Base-by-base conservation (phyloP, 352 stramenopile species). In the Phytopythium cucurbitacearum region DNA sequence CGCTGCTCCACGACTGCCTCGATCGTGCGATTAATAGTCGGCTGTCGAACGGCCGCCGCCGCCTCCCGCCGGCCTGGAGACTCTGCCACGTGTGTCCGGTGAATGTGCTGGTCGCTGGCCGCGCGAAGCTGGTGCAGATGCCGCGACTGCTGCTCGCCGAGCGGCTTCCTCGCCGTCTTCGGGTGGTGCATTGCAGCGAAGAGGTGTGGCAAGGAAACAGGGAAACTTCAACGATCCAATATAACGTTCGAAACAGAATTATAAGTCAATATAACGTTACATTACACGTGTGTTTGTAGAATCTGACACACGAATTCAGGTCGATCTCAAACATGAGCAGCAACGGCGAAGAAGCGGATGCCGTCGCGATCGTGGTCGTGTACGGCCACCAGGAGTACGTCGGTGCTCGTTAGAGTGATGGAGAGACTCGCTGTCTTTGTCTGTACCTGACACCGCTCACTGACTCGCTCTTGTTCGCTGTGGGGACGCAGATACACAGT, bases 361-460 rank as follows among this genome's bases (percentile, higher is more conserved):
- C 64, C 42, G 52, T 72, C 46, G 62, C 79, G 40, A 54, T 89
- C 41, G 62, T 67, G 6, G 66, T 89, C 34, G 71, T 91, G 15
- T 89, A 67, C 56, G 43, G 77, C 42, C 60, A 66, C 34, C 56
- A 83, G 42, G 80, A 91, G 80, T 87, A 53, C 64, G 79, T 76
- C 33, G n/a, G 38, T 28, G 21, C 21, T 28, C 6, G 13, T 8
- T 15, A 9, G 4, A 3, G 5, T 9, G 9, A 10, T 45, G 11
- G 12, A 8, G 52, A 51, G 7, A 13, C 4, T 7, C 10, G 8
- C 11, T 32, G 16, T 58, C 10, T 2, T 33, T 15, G 16, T 38
- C 5, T 0, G 21, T 28, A 38, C 1, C 34, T 36, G 5, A 15
- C 40, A 15, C 49, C 34, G 37, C 11, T 51, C 10, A 33, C 0